Evolutionary conservation across 768 basidiomycete genomes (phyloP).

Genomic region (Tephrocybe sp.): DNA sequence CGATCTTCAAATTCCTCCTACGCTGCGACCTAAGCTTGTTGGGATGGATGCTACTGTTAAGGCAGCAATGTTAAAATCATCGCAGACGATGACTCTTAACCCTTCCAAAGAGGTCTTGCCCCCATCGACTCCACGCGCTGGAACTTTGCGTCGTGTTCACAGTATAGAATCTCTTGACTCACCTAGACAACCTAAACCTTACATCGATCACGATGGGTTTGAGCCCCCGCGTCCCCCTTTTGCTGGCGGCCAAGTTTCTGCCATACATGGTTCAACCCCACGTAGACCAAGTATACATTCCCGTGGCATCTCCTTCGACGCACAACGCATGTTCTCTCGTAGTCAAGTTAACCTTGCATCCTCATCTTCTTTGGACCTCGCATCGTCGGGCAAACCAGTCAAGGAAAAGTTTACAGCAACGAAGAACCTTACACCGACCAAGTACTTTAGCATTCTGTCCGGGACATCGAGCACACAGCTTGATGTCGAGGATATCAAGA

Average conservation of each 20-base stretch:
- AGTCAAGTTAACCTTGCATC: constrained; percentile 50
- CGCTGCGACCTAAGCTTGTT: constrained; percentile 73
- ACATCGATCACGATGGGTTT: constrained; percentile 37
- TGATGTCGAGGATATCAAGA: constrained; percentile 86
- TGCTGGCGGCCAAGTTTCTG: constrained; percentile 35
- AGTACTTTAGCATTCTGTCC: constrained; percentile 66
- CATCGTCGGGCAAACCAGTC: constrained; percentile 34
- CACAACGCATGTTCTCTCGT: constrained; percentile 49
- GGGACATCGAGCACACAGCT: constrained; percentile 71
- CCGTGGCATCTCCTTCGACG: constrained; percentile 65
- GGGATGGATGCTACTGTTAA: constrained; percentile 86
- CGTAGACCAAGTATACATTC: constrained; percentile 47
- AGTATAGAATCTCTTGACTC: constrained; percentile 73
- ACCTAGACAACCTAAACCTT: constrained; percentile 43
- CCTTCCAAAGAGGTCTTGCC: constrained; percentile 31
- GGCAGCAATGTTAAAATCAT: constrained; percentile 89
- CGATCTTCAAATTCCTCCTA: constrained; percentile 84
- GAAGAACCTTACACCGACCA: constrained; percentile 62
- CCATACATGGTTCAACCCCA: constrained; percentile 33
- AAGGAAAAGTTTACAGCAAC: constrained; percentile 52
- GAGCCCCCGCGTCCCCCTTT: constrained; percentile 38
- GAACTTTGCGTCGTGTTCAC: constrained; percentile 59
- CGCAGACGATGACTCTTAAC: constrained; percentile 57
- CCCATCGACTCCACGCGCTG: constrained; percentile 50
- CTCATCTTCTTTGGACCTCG: constrained; percentile 43